A percentile compares a stretch with the other conserved stretches of the same genome.
phyloP scores from a whole-genome alignment of 805 yeast genomes.

The Yarrowia yakushimensis region DNA sequence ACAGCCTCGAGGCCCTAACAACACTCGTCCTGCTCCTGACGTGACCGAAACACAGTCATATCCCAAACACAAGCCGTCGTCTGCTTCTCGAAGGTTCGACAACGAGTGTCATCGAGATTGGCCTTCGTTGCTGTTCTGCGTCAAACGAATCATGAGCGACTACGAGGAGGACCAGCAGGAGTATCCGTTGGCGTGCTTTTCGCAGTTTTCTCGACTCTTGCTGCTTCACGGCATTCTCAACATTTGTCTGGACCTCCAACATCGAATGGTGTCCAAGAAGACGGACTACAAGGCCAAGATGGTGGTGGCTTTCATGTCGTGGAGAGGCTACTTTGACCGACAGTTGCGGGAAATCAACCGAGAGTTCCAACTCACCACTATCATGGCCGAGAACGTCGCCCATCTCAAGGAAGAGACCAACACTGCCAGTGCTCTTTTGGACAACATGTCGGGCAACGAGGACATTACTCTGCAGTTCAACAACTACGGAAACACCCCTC shows the following conservation, averaged over 20 bases:
- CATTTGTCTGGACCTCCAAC: constrained; percentile 39
- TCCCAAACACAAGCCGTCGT: constrained; percentile 20
- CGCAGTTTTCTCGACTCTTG: constrained; percentile 42
- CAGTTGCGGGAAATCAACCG: constrained; percentile 34
- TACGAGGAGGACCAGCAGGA: constrained; percentile 37
- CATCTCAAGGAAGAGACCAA: constrained; percentile 15
- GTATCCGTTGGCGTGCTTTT: constrained; percentile 38
- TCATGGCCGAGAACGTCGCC: constrained; percentile 15
- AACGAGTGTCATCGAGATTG: constrained; percentile 33
- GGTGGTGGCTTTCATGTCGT: constrained; percentile 38
- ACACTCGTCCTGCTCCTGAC: constrained; percentile 14
- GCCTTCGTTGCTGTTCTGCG: constrained; percentile 39
- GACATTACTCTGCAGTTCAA: constrained; percentile 26
- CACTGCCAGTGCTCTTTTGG: constrained; percentile 23
- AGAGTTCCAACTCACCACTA: constrained; percentile 25
- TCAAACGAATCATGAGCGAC: constrained; percentile 37
- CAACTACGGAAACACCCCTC: constrained; percentile 31
- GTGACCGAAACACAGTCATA: constrained; percentile 8
- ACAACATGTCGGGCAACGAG: constrained; percentile 28
- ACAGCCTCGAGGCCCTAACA: constrained; percentile 26
- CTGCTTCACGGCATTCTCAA: constrained; percentile 41
- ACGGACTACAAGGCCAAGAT: constrained; percentile 37
- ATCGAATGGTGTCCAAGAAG: constrained; percentile 39
- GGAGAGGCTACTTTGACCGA: constrained; percentile 42
- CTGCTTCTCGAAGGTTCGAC: not conserved